These are phyloP conservation scores for Saitoella complicata DNA, from an alignment of 805 yeast genomes.

Conservation along the genomic window DNA sequence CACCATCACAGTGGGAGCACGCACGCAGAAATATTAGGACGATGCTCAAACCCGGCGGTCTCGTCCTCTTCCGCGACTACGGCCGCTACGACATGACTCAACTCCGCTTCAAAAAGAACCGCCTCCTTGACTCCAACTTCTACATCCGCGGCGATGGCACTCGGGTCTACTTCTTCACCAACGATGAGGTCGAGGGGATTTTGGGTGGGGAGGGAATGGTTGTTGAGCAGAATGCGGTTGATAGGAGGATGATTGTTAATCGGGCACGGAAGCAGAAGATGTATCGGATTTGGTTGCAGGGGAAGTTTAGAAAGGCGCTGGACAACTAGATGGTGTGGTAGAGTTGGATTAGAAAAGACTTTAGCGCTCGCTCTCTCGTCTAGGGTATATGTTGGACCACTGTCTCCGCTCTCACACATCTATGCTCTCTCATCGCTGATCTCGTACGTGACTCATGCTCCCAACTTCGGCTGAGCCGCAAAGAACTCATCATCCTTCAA, in stretches of 20 bases:
- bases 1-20: slow-evolving; percentile 78
- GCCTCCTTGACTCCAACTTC: slow-evolving; percentile 79
- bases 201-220: slow-evolving; percentile 45
- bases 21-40: slow-evolving; percentile 59
- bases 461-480: not conserved
- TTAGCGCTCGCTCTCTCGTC: no score
- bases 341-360: no score
- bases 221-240: slow-evolving; percentile 73
- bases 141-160: slow-evolving; percentile 97
- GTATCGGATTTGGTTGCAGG: slow-evolving; percentile 96
- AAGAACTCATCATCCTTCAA: slow-evolving; percentile 18
- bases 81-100: slow-evolving; percentile 95
- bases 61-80: slow-evolving; percentile 77
- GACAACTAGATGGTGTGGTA: not conserved
- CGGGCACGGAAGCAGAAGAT: slow-evolving; percentile 83
- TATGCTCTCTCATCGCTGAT: no score
- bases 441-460: no score
- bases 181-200: slow-evolving; percentile 67
- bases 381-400: no score
- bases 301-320: slow-evolving; percentile 42
- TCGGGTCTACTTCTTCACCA: slow-evolving; percentile 90
- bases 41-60: slow-evolving; percentile 83
- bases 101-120: slow-evolving; percentile 74
- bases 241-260: slow-evolving; percentile 77
- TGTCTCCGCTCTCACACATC: no score